Evolutionary conservation across 805 yeast genomes (phyloP).

Genomic region (Yamadazyma endophytica): DNA sequence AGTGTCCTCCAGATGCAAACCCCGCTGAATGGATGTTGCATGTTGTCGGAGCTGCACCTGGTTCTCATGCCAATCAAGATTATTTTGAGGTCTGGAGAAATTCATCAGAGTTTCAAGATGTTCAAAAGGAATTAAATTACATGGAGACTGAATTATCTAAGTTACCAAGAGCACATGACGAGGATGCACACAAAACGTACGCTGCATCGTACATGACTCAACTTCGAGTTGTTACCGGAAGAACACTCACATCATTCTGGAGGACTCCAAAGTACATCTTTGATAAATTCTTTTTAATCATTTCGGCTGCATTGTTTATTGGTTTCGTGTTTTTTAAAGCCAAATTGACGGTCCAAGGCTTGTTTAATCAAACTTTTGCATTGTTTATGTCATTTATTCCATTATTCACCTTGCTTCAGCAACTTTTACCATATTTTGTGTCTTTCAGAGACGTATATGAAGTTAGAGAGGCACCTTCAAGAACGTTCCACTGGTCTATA

Average conservation of each 20-base stretch:
- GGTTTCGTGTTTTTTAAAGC: constrained; percentile 75
- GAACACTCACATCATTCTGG: constrained; percentile 35
- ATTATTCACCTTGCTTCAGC: constrained; percentile 36
- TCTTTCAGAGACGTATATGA: constrained; percentile 43
- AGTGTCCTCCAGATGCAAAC: constrained; percentile 33
- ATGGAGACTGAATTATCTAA: constrained; percentile 50
- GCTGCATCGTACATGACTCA: constrained; percentile 27
- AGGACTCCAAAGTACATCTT: constrained; percentile 60
- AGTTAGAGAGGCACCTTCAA: constrained; percentile 42
- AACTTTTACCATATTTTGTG: constrained; percentile 40
- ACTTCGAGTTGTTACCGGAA: constrained; percentile 26
- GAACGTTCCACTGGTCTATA: constrained; percentile 38
- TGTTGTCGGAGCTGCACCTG: constrained; percentile 80
- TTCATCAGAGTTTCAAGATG: constrained; percentile 50
- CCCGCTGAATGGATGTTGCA: constrained; percentile 83
- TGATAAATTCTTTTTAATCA: constrained; percentile 55
- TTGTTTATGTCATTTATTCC: constrained; percentile 42
- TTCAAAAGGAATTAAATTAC: constrained; percentile 55
- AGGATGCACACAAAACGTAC: constrained; percentile 24
- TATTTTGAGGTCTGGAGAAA: constrained; percentile 74
- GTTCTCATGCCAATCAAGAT: constrained; percentile 67
- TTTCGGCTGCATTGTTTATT: constrained; percentile 55
- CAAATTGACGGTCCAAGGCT: constrained; percentile 48
- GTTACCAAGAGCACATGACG: constrained; percentile 20
- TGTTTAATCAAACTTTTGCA: constrained; percentile 64